Evolutionary conservation across 768 basidiomycete species (phyloP), one percentile per base, ranked within the genome.

Genomic region (Boletus barrowsii): DNA sequence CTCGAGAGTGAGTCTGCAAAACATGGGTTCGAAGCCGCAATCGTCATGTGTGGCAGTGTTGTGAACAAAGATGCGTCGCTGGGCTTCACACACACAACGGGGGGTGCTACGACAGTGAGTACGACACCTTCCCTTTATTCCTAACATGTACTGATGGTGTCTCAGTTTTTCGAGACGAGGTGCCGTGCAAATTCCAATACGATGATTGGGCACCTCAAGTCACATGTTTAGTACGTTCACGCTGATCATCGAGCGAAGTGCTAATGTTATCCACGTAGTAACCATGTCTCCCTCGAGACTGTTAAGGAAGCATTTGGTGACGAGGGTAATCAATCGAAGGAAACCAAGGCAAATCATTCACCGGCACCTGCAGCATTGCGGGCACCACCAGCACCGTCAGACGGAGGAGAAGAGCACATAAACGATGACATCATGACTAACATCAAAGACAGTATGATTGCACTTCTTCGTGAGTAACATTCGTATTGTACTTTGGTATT

Each of bases 191-290:
- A 30, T 33, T 1, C 30, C 5, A 17, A 32, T 33, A 11, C 3
- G n/a, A 52, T 56, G 26, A 48, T 56, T 11, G 41, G 50, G 1
- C 49, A 56, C 10, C 55, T 56, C 42, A 56, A 56, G 24, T 24
- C 50, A 4, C 55, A 56, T 18, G 46, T 56, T 2, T 51, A 51
- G 55, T 56, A 51, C 15, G 36, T 55, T 20, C 24, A 6, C 10
- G n/a, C 36, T 48, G 14, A n/a, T 15, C 14, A 29, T 22, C 17
- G 14, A 46, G 35, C 17, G n/a, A 10, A 2, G 32, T n/a, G 29
- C 22, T 32, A 48, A 48, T 6, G 2, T 39, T 24, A 26, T 29
- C 18, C 10, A 24, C 5, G 5, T 15, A 49, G 48, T 33, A 55
- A 55, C 17, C 11, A 36, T 6, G 54, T 55, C n/a, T 55, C 42